Conservation (phyloP, 2,329 filamentous ascomycete genomes). For the Beauveria brongniartii region DNA sequence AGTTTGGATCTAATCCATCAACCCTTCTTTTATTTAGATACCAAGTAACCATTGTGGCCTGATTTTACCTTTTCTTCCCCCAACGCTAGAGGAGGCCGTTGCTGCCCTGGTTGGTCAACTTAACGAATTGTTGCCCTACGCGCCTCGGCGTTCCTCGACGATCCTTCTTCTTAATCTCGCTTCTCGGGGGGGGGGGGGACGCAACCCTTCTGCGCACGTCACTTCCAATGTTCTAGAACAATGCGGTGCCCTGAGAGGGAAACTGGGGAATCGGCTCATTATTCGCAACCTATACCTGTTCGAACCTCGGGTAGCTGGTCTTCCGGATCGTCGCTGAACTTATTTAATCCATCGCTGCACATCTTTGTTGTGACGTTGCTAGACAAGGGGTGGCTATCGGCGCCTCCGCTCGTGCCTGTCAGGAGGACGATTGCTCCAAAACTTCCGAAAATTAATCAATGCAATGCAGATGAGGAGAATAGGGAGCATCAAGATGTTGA, state of each 20-base stretch:
- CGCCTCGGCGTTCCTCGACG: background rate
- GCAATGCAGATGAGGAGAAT: no score
- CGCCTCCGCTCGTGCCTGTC: background rate
- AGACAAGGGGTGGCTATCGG: background rate
- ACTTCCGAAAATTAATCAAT: no score
- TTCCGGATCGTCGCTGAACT: background rate
- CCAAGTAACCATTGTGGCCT: no score
- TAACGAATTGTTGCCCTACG: no score
- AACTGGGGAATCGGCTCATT: background rate
- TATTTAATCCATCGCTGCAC: background rate
- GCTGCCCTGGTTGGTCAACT: background rate
- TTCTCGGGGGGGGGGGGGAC: background rate
- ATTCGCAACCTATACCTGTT: background rate
- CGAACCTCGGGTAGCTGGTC: background rate
- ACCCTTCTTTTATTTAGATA: no score
- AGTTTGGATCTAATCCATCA: no score
- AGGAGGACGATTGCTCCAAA: no score
- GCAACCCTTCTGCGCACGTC: background rate
- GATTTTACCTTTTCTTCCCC: no score
- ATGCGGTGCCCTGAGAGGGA: background rate
- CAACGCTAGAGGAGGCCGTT: no score
- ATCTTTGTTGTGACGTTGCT: background rate
- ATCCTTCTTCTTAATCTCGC: background rate
- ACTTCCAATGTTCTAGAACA: background rate
- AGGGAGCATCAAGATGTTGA: no score